These are phyloP conservation scores for Cytospora chrysosperma DNA, from an alignment of 2,329 filamentous ascomycete species.

Conservation along the genomic window DNA sequence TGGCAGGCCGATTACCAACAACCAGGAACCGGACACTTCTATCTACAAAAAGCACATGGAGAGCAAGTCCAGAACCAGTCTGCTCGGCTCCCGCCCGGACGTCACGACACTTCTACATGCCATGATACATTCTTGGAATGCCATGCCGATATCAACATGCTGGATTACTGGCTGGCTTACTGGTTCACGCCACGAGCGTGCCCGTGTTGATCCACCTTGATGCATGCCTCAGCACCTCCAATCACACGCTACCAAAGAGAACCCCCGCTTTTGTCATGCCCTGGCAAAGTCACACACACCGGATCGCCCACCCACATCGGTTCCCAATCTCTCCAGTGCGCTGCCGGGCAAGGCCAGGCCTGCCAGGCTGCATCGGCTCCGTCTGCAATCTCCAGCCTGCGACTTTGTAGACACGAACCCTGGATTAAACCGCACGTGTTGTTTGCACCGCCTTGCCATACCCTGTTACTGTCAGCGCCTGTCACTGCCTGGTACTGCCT, in stretches of 20 bases:
- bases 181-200: conserved; percentile 17
- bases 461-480: conserved; percentile 18
- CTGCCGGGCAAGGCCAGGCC: conserved; percentile 6
- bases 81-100: neutral
- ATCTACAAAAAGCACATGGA: neutral
- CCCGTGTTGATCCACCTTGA: conserved; percentile 13
- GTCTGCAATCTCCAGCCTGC: conserved; percentile 23
- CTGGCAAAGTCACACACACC: conserved; percentile 21
- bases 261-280: conserved; percentile 18
- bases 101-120: neutral
- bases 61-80: neutral
- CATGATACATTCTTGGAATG: neutral
- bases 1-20: neutral
- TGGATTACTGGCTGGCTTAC: conserved; percentile 3
- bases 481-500: conserved; percentile 10
- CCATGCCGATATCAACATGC: conserved; percentile 6
- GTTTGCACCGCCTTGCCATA: conserved; percentile 15
- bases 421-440: neutral
- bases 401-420: conserved; percentile 15
- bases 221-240: conserved; percentile 20
- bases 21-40: neutral
- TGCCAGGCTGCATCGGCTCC: conserved; percentile 18
- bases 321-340: conserved; percentile 12
- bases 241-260: conserved; percentile 17
- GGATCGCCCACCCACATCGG: conserved; percentile 22